Percentiles rank a stretch among this genome's conserved stretches.
phyloP scores from a whole-genome alignment of 2,329 filamentous ascomycete species.

The Calonectria hongkongensis region DNA sequence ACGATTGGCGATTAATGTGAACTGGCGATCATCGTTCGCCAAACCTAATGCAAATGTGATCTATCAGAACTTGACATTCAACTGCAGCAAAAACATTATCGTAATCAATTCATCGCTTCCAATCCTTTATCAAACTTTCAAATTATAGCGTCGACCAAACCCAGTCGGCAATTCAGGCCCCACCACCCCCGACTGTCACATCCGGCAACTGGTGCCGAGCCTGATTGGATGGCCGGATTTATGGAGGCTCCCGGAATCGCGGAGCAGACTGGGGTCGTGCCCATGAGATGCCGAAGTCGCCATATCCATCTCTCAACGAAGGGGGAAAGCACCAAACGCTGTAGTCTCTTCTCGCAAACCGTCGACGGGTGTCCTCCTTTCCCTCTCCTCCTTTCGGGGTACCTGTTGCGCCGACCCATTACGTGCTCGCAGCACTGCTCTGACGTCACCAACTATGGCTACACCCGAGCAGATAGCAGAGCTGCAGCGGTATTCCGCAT shows the following conservation, averaged over 20 bases:
- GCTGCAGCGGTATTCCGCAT: conserved; percentile 65
- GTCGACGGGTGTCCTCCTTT: background rate
- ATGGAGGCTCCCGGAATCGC: conserved; percentile 56
- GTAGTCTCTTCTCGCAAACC: background rate
- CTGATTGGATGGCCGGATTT: conserved; percentile 55
- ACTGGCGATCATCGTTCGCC: conserved; percentile 15
- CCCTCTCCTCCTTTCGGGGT: background rate
- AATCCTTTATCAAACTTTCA: conserved; percentile 23
- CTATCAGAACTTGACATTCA: background rate
- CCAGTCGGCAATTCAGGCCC: conserved; percentile 34
- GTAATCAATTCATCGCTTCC: conserved; percentile 18
- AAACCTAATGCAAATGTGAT: conserved; percentile 9
- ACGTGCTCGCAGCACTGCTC: background rate
- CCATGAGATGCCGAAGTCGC: conserved; percentile 16
- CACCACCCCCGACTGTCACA: conserved; percentile 43
- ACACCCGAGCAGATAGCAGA: conserved; percentile 51
- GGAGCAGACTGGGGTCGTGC: conserved; percentile 45
- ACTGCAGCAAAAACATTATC: conserved; percentile 10
- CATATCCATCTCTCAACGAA: background rate
- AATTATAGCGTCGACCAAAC: conserved; percentile 21
- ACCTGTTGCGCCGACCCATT: background rate
- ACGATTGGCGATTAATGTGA: conserved; percentile 11
- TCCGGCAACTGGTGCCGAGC: conserved; percentile 48
- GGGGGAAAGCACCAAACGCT: background rate
- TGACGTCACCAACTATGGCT: conserved; percentile 49